These are phyloP conservation scores for Daedaleopsis sinensis DNA, from an alignment of 768 basidiomycete species.

Conservation along the genomic window DNA sequence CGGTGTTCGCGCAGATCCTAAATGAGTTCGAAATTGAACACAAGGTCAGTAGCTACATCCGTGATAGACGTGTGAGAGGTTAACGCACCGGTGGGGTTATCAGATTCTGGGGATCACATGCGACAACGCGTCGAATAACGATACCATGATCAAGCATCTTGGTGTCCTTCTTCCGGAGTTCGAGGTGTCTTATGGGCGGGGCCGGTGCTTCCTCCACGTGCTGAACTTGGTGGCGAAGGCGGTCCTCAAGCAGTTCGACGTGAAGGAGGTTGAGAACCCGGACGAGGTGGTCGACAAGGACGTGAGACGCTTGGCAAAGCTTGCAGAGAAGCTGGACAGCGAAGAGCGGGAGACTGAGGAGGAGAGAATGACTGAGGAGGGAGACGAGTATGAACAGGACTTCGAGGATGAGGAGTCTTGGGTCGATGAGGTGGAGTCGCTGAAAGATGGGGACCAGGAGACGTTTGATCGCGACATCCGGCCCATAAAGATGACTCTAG, in stretches of 20 bases:
- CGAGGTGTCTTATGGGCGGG: constrained; percentile 6
- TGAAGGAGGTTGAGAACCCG: not conserved
- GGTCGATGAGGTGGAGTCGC: not conserved
- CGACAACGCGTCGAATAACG: constrained; percentile 5
- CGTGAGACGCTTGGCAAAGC: not conserved
- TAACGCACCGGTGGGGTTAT: too few species aligned
- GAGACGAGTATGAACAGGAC: too few species aligned
- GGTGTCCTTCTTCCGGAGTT: too few species aligned
- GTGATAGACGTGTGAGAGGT: too few species aligned
- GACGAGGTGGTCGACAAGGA: not conserved
- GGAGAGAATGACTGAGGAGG: not conserved
- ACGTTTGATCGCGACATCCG: not conserved
- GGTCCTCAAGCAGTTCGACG: constrained; percentile 7
- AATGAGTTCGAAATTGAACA: constrained; percentile 30
- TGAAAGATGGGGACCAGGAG: not conserved
- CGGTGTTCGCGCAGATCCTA: constrained; percentile 27
- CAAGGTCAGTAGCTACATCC: constrained; percentile 33
- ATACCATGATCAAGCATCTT: constrained; percentile 5
- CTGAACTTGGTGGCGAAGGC: constrained; percentile 22
- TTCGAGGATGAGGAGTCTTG: too few species aligned
- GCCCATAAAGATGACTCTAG: not conserved
- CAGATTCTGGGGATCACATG: not conserved
- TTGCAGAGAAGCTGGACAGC: not conserved
- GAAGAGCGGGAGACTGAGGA: not conserved
- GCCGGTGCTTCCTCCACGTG: constrained; percentile 23